Evolutionary conservation across 2,329 filamentous ascomycete genomes (phyloP).

Genomic region (Myrmaecium sp.): DNA sequence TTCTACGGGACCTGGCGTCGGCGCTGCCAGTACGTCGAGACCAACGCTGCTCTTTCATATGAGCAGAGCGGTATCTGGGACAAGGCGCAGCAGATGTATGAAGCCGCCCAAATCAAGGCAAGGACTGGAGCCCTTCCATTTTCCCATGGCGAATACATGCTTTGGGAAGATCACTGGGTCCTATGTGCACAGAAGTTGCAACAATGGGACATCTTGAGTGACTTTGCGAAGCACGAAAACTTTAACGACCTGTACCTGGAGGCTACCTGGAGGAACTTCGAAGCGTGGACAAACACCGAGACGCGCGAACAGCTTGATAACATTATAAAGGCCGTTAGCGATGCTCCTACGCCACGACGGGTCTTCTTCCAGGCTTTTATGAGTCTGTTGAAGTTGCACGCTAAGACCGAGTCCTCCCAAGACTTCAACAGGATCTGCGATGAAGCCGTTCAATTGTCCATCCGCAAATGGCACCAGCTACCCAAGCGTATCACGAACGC

Average conservation of each 20-base stretch:
- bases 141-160: constrained; percentile 91
- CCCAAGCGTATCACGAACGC: constrained; percentile 85
- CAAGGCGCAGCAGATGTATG: constrained; percentile 92
- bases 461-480: constrained; percentile 98
- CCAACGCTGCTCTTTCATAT: constrained; percentile 89
- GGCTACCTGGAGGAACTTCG: constrained; percentile 86
- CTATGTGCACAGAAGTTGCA: constrained; percentile 95
- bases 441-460: constrained; percentile 91
- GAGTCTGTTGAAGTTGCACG: constrained; percentile 84
- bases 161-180: constrained; percentile 99
- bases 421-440: constrained; percentile 88
- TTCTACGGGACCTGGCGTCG: constrained; percentile 97
- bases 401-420: constrained; percentile 59
- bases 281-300: constrained; percentile 79
- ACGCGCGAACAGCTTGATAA: constrained; percentile 80
- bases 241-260: constrained; percentile 92
- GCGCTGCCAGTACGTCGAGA: constrained; percentile 91
- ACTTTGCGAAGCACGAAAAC: constrained; percentile 98
- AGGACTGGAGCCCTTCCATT: constrained; percentile 92
- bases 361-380: constrained; percentile 99
- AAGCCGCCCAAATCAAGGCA: constrained; percentile 91
- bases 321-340: constrained; percentile 92
- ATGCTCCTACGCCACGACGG: constrained; percentile 82
- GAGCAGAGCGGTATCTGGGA: constrained; percentile 99
- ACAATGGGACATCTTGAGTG: constrained; percentile 95